Base-by-base conservation (phyloP, 148 eudicot species). In the Vaccinium corymbosum region DNA sequence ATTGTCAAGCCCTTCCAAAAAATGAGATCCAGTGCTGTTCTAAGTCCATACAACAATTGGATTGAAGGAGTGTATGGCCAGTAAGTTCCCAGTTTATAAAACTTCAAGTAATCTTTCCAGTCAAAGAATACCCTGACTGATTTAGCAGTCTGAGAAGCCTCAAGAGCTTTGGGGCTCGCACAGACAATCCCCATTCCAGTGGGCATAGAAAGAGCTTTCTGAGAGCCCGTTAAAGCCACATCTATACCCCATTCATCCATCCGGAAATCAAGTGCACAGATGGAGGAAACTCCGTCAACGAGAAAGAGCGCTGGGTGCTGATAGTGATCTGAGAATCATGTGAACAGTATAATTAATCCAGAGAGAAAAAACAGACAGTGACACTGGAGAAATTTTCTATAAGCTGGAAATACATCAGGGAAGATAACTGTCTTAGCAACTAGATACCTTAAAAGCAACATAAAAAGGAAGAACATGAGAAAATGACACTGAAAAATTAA, bases 61-160 rank as follows among this genome's bases (percentile, higher is more conserved):
- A 95, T 95, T 79, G 98, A 95, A 84, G 99, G 99, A 76, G 99
- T 97, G 94, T 97, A 97, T 27, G 99, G 99, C 99, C 99, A 97
- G 82, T 87, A 94, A 35, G 92, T 92, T 32, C 99, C 99, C 88
- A 95, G 25, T 80, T 97, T 94, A 85, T 97, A 97, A 89, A 92
- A 94, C 91, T 94, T 97, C 89, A 97, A 84, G 96, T 97, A 97
- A 84, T 97, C 98, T 12, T 89, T 90, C 99, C 99, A 97, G 85
- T 97, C 99, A 46, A 97, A 97, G 96, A 95, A 97, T 73, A 95
- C 97, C 82, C 98, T 86, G 20, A 94, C 86, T 17, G 99, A 97
- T 84, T 94, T 95, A 52, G 99, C 97, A 29, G 97, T 91, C 89
- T 97, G 90, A 73, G 90, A 64, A 56, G 99, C 99, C 87, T 94